Evolutionary conservation across 164 flowering plant genomes (phyloP), one percentile per base, ranked within the genome.

Genomic region (Umbilicus rupestris): DNA sequence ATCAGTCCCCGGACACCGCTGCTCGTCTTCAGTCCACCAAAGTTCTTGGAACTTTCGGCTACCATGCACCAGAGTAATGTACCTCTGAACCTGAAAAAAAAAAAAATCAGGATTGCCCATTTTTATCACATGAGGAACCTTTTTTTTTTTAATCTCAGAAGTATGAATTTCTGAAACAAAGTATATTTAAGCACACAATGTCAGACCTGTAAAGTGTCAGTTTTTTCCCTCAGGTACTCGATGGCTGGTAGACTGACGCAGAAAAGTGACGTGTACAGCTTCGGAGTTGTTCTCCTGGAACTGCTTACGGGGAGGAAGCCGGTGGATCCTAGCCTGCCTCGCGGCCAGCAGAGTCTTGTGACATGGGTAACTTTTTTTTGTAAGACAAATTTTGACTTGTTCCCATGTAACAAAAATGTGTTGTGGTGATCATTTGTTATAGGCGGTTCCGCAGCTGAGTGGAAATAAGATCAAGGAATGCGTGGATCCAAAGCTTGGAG

Each of bases 391-490:
- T n/a, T n/a, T n/a, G n/a, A n/a, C n/a, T n/a, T n/a, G n/a, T n/a
- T n/a, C 29, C 11, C 15, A 52, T 11, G 15, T 9, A 24, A 26
- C 58, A 10, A 26, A 10, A 26, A 24, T 52, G 58, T 20, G 11
- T 24, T 52, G 3, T 5, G 28, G 29, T 26, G 58, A 52, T 52
- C 30, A 52, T 22, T 52, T 52, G 58, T 7, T 68, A 29, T 73
- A 85, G 90, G 90, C 90, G 66, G 84, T 87, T 68, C 90, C 90
- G 39, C 78, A 83, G 70, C 69, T 85, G 77, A 83, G 89, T 31
- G 89, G 83, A 75, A 87, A 85, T 70, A 85, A 85, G 68, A 87
- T 85, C 41, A 85, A 81, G 72, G 87, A 85, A 50, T 85, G 90
- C 68, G 83, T 84, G 12, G 90, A 86, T 74, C 85, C 88, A 24